phyloP scores from a whole-genome alignment of 2,329 filamentous ascomycete species.

The Phialophora chinensis region DNA sequence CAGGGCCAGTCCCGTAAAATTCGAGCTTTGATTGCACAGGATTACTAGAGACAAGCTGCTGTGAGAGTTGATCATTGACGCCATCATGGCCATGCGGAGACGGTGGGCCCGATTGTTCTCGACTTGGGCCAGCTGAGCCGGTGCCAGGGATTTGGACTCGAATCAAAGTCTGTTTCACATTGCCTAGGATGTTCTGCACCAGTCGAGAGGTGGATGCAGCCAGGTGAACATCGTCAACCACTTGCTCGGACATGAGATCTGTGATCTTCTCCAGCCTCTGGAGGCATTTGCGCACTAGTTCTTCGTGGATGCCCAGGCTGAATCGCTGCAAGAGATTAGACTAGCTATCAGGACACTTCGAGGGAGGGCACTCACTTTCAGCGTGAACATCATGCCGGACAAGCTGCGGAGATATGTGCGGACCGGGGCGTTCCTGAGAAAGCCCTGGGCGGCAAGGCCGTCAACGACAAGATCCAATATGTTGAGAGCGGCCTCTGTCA shows the following conservation, averaged over 20 bases:
- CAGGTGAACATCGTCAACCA: slow-evolving; percentile 70
- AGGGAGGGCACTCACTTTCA: slow-evolving; percentile 56
- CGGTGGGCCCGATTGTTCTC: slow-evolving; percentile 46
- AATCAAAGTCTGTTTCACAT: slow-evolving; percentile 40
- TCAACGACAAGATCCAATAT: slow-evolving; percentile 66
- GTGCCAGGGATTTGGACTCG: slow-evolving; percentile 36
- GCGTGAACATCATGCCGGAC: slow-evolving; percentile 67
- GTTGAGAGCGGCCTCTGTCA: slow-evolving; percentile 66
- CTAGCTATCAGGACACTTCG: slow-evolving; percentile 28
- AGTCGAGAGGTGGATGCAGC: slow-evolving; percentile 67
- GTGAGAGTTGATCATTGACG: slow-evolving; percentile 32
- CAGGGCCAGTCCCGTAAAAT: slow-evolving; percentile 22
- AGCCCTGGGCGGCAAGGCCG: slow-evolving; percentile 62
- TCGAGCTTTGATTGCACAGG: slow-evolving; percentile 22
- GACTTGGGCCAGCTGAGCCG: slow-evolving; percentile 43
- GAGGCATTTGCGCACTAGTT: slow-evolving; percentile 65
- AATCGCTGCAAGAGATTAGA: slow-evolving; percentile 55
- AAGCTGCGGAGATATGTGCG: slow-evolving; percentile 69
- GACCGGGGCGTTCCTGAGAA: slow-evolving; percentile 67
- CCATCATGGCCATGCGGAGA: slow-evolving; percentile 25
- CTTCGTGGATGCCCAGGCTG: slow-evolving; percentile 66
- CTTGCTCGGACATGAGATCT: slow-evolving; percentile 63
- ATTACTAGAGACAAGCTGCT: slow-evolving; percentile 18
- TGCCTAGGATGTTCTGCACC: slow-evolving; percentile 59
- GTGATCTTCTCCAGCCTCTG: slow-evolving; percentile 65